phyloP scores from a whole-genome alignment of 768 basidiomycete genomes.

The Hericium rajendrae region DNA sequence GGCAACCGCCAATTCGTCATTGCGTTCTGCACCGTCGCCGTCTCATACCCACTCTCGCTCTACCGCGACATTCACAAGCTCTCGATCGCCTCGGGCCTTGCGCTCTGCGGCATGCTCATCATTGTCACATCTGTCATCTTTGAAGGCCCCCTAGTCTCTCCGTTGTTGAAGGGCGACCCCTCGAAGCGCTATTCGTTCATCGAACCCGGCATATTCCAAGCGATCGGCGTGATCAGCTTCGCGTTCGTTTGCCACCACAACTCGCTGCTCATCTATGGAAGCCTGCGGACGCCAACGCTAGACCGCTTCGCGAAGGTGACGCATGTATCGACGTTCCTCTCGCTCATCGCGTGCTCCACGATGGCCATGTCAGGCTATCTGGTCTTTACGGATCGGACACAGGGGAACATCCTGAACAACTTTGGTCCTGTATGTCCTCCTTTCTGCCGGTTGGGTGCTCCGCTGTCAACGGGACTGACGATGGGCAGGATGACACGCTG shows the following conservation, averaged over 20 bases:
- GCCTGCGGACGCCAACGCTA: slow-evolving; percentile 83
- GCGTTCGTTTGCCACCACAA: slow-evolving; percentile 99
- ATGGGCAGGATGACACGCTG: slow-evolving; percentile 60
- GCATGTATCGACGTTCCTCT: slow-evolving; percentile 81
- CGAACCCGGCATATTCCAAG: slow-evolving; percentile 78
- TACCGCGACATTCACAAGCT: slow-evolving; percentile 98
- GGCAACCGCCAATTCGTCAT: slow-evolving; percentile 87
- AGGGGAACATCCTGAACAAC: slow-evolving; percentile 97
- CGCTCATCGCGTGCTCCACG: slow-evolving; percentile 74
- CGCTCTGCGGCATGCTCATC: slow-evolving; percentile 86
- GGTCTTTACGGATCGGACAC: slow-evolving; percentile 84
- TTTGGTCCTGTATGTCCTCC: slow-evolving; percentile 56
- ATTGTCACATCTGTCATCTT: slow-evolving; percentile 83
- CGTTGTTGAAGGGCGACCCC: slow-evolving; percentile 70
- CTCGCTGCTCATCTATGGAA: slow-evolving; percentile 92
- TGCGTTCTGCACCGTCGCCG: slow-evolving; percentile 70
- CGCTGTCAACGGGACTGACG: not conserved
- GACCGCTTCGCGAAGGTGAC: slow-evolving; percentile 91
- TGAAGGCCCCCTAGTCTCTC: slow-evolving; percentile 67
- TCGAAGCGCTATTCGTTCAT: slow-evolving; percentile 66
- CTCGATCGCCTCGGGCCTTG: slow-evolving; percentile 83
- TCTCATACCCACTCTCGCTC: slow-evolving; percentile 91
- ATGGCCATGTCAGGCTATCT: slow-evolving; percentile 82
- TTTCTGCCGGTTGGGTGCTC: not conserved
- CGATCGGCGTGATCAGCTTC: slow-evolving; percentile 95